These are phyloP conservation scores for Drechslerella stenobrocha DNA, from an alignment of 2,329 filamentous ascomycete species.

Conservation along the genomic window DNA sequence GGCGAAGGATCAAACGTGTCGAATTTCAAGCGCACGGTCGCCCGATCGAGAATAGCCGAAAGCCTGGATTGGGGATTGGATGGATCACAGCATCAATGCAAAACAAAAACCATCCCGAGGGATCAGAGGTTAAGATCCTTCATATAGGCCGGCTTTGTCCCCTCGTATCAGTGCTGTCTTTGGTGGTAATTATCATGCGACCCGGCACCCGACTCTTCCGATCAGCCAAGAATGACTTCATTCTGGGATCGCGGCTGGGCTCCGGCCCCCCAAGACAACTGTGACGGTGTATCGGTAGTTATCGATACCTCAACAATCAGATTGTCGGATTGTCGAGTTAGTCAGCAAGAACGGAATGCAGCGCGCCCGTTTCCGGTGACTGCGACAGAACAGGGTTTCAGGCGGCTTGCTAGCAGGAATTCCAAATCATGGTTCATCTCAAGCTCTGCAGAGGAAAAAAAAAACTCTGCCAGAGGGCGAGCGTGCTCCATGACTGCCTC, in stretches of 20 bases:
- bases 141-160: background rate
- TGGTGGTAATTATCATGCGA: background rate
- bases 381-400: slow-evolving; percentile 3
- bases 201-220: background rate
- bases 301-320: too few relatives aligned
- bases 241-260: background rate
- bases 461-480: background rate
- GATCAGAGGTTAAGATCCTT: slow-evolving; percentile 5
- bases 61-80: too few relatives aligned
- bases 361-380: background rate
- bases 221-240: background rate
- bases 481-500: too few relatives aligned
- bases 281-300: too few relatives aligned
- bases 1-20: too few relatives aligned
- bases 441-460: background rate
- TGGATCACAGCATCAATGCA: too few relatives aligned
- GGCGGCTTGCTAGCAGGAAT: slow-evolving; percentile 2
- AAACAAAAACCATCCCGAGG: background rate
- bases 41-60: too few relatives aligned
- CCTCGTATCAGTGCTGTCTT: too few relatives aligned
- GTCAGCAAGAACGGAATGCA: too few relatives aligned
- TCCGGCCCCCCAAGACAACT: too few relatives aligned
- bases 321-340: too few relatives aligned
- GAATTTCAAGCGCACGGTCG: too few relatives aligned
- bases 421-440: slow-evolving; percentile 8